Evolutionary conservation across 306 rosid species (phyloP), one percentile per base, ranked within the genome.

Genomic region (Macrotyloma uniflorum): DNA sequence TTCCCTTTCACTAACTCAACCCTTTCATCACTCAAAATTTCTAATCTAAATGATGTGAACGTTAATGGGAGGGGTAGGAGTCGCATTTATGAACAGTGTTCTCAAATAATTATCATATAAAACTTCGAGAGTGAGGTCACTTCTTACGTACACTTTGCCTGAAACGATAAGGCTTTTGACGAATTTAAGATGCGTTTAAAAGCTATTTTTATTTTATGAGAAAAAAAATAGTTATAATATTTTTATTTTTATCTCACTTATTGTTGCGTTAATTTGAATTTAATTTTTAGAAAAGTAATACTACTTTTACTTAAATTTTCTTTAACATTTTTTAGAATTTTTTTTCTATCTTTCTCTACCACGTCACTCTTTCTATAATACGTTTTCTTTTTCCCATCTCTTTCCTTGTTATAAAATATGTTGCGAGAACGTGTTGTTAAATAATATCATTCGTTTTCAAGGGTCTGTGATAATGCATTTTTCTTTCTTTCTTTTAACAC

Each of bases 41-140:
- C 45, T 36, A 19, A 26, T 67, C 73, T 79, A 76, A 77, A 22
- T 46, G 40, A 73, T 78, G 75, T 47, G 65, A 64, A 77, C 43
- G 36, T 66, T 40, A 53, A 53, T 80, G 38, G 62, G 79, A 82
- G 38, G 79, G 77, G 67, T 74, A 42, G 55, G 45, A 65, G 80
- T 80, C 64, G 72, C 32, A 26, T 35, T 18, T 20, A 62, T 51
- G 73, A 82, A 80, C 74, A 83, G 69, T 28, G 47, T 12, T 51
- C 43, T 59, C 75, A 72, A 67, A 47, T 58, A 16, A 73, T 64
- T 38, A 19, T 20, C 8, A 15, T 45, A 74, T 65, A 57, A 33
- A 83, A 51, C 23, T 28, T 35, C 30, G 28, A n/a, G 28, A n/a
- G 51, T 81, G 84, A 83, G 74, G 87, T 82, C 87, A 79, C 45